Percentiles rank a stretch among this genome's conserved stretches.
phyloP scores from a whole-genome alignment of 345 rosid genomes.

The Moringa oleifera region DNA sequence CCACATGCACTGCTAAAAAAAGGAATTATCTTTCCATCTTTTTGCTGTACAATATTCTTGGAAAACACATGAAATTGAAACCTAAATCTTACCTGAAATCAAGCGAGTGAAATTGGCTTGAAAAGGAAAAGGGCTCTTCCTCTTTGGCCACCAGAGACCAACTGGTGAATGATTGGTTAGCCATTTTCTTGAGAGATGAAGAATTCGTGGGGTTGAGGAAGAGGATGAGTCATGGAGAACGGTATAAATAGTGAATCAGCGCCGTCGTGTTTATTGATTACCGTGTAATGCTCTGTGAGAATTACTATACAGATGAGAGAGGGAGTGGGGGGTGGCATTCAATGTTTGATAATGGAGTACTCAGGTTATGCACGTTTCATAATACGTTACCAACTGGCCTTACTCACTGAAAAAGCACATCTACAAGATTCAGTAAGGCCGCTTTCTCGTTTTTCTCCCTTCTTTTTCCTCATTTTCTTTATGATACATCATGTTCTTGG shows the following conservation, averaged over 20 bases:
- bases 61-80: too few relatives aligned
- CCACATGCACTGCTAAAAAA: slow-evolving; percentile 21
- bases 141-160: slow-evolving; percentile 21
- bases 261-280: slow-evolving; percentile 17
- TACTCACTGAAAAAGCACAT: too few relatives aligned
- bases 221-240: slow-evolving; percentile 10
- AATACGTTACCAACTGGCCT: too few relatives aligned
- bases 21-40: too few relatives aligned
- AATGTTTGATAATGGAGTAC: slow-evolving; percentile 16
- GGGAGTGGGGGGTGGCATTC: not conserved
- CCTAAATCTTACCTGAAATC: slow-evolving; percentile 27
- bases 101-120: slow-evolving; percentile 12
- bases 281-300: not conserved
- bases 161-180: not conserved
- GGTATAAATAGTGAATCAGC: slow-evolving; percentile 13
- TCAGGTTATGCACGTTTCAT: slow-evolving; percentile 12
- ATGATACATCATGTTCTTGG: too few relatives aligned
- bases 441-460: too few relatives aligned
- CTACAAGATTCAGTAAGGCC: too few relatives aligned
- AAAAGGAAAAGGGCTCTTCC: slow-evolving; percentile 22
- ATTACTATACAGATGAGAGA: slow-evolving; percentile 19
- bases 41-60: too few relatives aligned
- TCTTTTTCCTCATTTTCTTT: too few relatives aligned
- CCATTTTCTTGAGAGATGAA: slow-evolving; percentile 13
- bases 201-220: not conserved